A percentile compares a stretch with the other conserved stretches of the same genome.
Conservation (phyloP, 208 protist genomes). For the Trypanosomatidae sp. region DNA sequence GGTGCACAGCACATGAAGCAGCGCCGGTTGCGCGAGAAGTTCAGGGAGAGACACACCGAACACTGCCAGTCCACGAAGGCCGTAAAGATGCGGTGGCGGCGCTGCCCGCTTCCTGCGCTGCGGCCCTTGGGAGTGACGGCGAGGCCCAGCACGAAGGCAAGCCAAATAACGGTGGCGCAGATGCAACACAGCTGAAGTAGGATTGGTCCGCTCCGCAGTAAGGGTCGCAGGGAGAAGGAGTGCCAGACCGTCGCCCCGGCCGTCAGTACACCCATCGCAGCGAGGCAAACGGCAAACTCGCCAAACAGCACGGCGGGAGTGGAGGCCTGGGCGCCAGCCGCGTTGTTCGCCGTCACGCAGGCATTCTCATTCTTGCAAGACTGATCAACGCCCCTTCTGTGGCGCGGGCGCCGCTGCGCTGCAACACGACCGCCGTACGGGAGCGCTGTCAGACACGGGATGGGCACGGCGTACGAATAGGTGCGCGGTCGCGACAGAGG, state of each 20-base stretch:
- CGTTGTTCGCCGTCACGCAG: background rate
- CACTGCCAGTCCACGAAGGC: constrained; percentile 84
- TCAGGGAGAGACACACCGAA: constrained; percentile 51
- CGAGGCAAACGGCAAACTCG: constrained; percentile 24
- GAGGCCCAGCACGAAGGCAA: constrained; percentile 46
- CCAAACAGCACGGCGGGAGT: constrained; percentile 32
- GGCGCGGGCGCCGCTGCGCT: constrained; percentile 6
- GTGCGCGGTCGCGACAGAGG: constrained; percentile 48
- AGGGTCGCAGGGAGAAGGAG: background rate
- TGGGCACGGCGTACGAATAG: constrained; percentile 55
- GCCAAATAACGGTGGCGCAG: constrained; percentile 12
- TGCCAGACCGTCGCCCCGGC: constrained; percentile 20
- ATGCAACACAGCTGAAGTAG: constrained; percentile 30
- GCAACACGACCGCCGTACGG: constrained; percentile 29
- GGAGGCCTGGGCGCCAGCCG: background rate
- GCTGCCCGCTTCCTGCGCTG: constrained; percentile 36
- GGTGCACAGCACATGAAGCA: constrained; percentile 78
- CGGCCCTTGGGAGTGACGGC: constrained; percentile 34
- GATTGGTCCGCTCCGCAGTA: background rate
- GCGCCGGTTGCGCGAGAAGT: constrained; percentile 64
- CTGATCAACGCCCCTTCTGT: background rate
- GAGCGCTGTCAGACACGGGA: constrained; percentile 35
- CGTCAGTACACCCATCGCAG: constrained; percentile 14
- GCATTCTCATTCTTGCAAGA: background rate
- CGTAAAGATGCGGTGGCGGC: constrained; percentile 59